These are phyloP conservation scores for Globisporangium emineosum DNA, from an alignment of 352 stramenopile genomes.

Conservation along the genomic window DNA sequence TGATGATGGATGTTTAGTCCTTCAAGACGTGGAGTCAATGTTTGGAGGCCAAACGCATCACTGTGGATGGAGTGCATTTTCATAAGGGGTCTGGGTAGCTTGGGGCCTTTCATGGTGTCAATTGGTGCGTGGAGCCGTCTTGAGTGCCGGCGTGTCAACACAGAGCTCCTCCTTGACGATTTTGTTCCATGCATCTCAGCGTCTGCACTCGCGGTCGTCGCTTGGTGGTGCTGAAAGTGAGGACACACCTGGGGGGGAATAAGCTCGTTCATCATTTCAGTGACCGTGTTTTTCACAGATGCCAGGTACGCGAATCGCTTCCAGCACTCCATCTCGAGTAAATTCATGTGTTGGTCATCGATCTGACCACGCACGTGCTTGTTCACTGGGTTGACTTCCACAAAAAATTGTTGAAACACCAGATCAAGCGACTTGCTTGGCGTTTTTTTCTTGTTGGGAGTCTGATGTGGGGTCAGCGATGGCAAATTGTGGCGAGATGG, in stretches of 20 bases:
- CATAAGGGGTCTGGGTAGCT: not conserved
- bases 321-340: slow-evolving; percentile 58
- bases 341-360: slow-evolving; percentile 32
- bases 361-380: slow-evolving; percentile 41
- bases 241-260: slow-evolving; percentile 10
- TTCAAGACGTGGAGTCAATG: not conserved
- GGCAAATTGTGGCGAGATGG: slow-evolving; percentile 5
- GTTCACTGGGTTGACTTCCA: slow-evolving; percentile 54
- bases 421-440: slow-evolving; percentile 26
- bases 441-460: slow-evolving; percentile 16
- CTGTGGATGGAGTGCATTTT: slow-evolving; percentile 18
- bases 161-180: slow-evolving; percentile 4
- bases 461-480: not conserved
- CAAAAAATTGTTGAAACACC: slow-evolving; percentile 42
- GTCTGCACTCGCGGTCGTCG: not conserved
- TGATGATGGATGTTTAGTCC: slow-evolving; percentile 4
- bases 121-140: slow-evolving; percentile 15
- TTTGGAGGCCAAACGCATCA: not conserved
- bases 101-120: slow-evolving; percentile 6
- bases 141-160: slow-evolving; percentile 14
- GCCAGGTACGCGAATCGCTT: slow-evolving; percentile 37
- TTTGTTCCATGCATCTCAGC: not conserved
- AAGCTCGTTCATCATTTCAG: slow-evolving; percentile 35
- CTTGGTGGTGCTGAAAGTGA: not conserved
- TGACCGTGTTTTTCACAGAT: slow-evolving; percentile 26